A percentile compares a stretch with the other conserved stretches of the same genome.
phyloP scores from a whole-genome alignment of 768 basidiomycete genomes.

The Suillus subaureus region DNA sequence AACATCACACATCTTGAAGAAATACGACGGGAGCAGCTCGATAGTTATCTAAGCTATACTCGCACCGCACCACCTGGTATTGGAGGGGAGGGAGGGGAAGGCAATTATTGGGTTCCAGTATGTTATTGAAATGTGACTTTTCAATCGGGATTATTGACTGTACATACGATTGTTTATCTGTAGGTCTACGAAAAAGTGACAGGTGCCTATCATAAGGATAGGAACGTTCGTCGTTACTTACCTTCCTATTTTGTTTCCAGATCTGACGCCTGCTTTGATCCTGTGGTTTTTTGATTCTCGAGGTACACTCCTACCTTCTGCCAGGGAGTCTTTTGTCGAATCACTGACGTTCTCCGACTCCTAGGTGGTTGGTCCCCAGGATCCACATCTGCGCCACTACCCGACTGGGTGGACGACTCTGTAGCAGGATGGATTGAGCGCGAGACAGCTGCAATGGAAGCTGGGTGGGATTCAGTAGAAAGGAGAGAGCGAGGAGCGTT shows the following conservation, averaged over 20 bases:
- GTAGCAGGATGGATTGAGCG: conserved; percentile 62
- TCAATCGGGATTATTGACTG: neutral
- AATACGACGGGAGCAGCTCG: conserved; percentile 58
- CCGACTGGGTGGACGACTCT: conserved; percentile 69
- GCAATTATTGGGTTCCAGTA: conserved; percentile 81
- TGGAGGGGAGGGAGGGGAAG: conserved; percentile 65
- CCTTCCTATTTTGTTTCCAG: conserved; percentile 10
- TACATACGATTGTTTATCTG: neutral
- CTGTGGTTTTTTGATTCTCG: conserved; percentile 82
- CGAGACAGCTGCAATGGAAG: conserved; percentile 57
- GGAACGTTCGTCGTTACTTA: neutral
- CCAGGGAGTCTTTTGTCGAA: neutral
- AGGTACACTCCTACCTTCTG: conserved; percentile 35
- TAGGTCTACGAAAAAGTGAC: conserved; percentile 31
- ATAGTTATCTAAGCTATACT: conserved; percentile 63
- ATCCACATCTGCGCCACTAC: conserved; percentile 35
- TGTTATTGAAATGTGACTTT: neutral
- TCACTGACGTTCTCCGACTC: conserved; percentile 12
- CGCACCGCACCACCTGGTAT: conserved; percentile 58
- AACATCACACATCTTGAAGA: conserved; percentile 75
- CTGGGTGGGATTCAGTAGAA: conserved; percentile 57
- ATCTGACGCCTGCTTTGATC: conserved; percentile 54
- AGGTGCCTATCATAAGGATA: conserved; percentile 29
- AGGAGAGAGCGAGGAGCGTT: conserved; percentile 48
- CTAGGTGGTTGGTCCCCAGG: conserved; percentile 51